Evolutionary conservation across 768 basidiomycete species (phyloP).

Genomic region (Xanthoconium stramineum): DNA sequence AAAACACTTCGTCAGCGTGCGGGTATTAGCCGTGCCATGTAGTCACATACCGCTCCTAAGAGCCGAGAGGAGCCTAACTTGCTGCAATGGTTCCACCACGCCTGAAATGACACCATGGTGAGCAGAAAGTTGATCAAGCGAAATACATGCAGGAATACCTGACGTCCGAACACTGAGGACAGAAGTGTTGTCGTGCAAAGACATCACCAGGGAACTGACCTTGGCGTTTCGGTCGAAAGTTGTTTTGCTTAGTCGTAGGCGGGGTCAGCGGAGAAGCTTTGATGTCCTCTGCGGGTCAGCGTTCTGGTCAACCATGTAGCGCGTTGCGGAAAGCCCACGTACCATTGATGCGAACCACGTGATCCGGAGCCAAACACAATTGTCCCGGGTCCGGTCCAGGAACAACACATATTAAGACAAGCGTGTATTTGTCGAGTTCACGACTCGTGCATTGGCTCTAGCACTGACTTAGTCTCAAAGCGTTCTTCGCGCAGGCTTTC

Average conservation of each 20-base stretch:
- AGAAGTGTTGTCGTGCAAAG: constrained; percentile 15
- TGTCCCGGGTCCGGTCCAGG: too few species aligned
- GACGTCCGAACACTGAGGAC: constrained; percentile 16
- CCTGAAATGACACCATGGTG: constrained; percentile 14
- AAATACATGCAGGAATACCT: constrained; percentile 6
- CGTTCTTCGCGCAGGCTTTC: too few species aligned
- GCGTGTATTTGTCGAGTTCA: neutral
- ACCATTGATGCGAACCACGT: constrained; percentile 7
- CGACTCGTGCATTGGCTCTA: neutral
- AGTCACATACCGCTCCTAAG: constrained; percentile 53
- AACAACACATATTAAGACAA: neutral
- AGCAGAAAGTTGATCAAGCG: neutral
- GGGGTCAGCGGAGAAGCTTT: neutral
- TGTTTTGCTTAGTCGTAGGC: neutral
- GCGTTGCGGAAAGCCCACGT: neutral
- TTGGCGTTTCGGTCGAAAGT: neutral
- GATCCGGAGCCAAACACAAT: neutral
- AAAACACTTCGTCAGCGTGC: neutral
- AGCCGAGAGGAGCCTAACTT: constrained; percentile 63
- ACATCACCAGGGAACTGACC: constrained; percentile 14
- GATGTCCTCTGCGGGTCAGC: neutral
- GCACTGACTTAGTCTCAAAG: neutral
- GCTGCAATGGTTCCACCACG: constrained; percentile 48
- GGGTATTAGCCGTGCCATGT: neutral
- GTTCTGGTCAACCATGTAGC: constrained; percentile 8